Evolutionary conservation across 768 basidiomycete species (phyloP).

Genomic region (Mycena galopus): DNA sequence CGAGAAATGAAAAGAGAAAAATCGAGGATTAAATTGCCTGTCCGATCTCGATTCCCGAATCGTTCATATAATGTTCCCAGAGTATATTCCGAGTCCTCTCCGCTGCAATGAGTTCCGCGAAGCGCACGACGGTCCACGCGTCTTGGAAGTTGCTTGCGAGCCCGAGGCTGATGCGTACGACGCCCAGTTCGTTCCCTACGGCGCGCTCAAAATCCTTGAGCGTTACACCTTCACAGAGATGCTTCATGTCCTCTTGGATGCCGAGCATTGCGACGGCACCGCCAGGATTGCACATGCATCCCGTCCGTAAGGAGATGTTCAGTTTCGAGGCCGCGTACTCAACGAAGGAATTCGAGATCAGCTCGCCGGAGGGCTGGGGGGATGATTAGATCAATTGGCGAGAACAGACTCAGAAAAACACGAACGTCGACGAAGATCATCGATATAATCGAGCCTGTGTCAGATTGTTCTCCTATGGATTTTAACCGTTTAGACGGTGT

Average conservation of each 20-base stretch:
- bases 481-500: conserved; percentile 65
- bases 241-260: conserved; percentile 73
- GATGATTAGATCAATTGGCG: neutral
- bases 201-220: conserved; percentile 70
- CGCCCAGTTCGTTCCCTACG: conserved; percentile 79
- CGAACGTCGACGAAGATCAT: conserved; percentile 75
- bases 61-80: conserved; percentile 56
- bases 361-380: conserved; percentile 71
- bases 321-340: conserved; percentile 74
- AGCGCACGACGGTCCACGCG: conserved; percentile 68
- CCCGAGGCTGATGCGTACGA: conserved; percentile 83
- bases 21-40: conserved; percentile 46
- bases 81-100: conserved; percentile 51
- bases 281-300: conserved; percentile 92
- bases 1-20: conserved; percentile 21
- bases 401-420: conserved; percentile 29
- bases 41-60: conserved; percentile 42
- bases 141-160: conserved; percentile 85
- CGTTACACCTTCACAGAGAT: conserved; percentile 69
- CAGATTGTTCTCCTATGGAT: conserved; percentile 73
- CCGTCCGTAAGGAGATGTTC: conserved; percentile 83
- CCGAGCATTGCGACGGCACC: conserved; percentile 81
- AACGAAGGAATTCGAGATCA: conserved; percentile 80
- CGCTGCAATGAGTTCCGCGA: conserved; percentile 60
- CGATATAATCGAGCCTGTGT: conserved; percentile 73